A percentile compares a stretch with the other conserved stretches of the same genome.
phyloP scores from a whole-genome alignment of 2,329 filamentous ascomycete species.

The Venturiaceae sp. region DNA sequence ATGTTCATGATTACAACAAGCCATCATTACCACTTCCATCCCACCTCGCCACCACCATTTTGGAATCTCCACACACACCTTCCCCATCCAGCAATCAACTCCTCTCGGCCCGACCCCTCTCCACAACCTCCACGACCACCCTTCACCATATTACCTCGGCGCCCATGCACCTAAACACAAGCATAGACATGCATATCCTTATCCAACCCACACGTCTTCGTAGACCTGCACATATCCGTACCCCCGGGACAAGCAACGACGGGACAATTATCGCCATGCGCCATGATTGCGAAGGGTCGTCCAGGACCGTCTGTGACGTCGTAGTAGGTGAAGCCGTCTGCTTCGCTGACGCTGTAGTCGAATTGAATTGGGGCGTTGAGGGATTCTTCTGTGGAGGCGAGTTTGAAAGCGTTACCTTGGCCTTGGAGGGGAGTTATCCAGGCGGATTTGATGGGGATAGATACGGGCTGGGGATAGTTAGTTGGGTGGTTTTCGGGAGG shows the following conservation, averaged over 20 bases:
- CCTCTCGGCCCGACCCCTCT: neutral
- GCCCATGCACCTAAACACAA: neutral
- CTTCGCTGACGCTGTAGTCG: neutral
- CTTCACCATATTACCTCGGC: neutral
- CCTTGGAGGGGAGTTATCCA: neutral
- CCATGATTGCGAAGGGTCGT: neutral
- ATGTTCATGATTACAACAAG: neutral
- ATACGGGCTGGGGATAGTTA: neutral
- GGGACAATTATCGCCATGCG: neutral
- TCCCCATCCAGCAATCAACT: neutral
- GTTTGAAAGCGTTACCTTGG: neutral
- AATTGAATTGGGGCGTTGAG: neutral
- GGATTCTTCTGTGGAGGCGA: neutral
- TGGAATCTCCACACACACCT: too few relatives aligned
- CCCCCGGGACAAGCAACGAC: neutral
- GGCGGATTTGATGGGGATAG: neutral
- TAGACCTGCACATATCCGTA: neutral
- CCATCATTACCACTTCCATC: neutral
- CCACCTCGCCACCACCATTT: neutral
- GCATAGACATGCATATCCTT: neutral
- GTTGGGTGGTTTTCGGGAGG: neutral
- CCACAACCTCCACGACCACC: neutral
- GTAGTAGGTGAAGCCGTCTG: neutral
- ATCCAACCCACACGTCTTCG: neutral
- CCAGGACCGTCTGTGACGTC: neutral